Evolutionary conservation across 139 green algal species (phyloP), one percentile per base, ranked within the genome.

Genomic region (Coelastrella sp.): DNA sequence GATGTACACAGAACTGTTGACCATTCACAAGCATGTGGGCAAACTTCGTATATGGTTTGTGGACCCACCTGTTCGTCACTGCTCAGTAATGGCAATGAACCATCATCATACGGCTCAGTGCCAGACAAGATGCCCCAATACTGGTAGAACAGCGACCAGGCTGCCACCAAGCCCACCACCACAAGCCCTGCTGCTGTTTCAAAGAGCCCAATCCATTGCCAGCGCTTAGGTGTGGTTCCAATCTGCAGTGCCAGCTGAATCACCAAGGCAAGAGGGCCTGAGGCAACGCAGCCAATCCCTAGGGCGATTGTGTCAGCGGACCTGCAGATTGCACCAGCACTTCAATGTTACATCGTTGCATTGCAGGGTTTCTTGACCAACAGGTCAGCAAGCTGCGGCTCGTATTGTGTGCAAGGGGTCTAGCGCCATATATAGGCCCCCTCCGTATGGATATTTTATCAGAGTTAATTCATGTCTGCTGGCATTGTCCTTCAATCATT

Each of bases 301-400:
- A 97, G 87, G 2, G 90, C 91, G n/a, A 97, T 96, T 34, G 92
- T 94, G 74, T 96, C 95, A 32, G 94, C 94, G 78, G 92, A 93
- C 40, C 89, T 81, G 74, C 72, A 66, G 45, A 53, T 53, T 53
- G 8, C 45, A 53, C 11, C 45, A 53, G 45, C 45, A 53, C 45
- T 11, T 21, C 45, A 53, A 11, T 21, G 45, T 53, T 2, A 57
- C 11, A 23, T n/a, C n/a, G n/a, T n/a, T n/a, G n/a, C n/a, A n/a
- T n/a, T n/a, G n/a, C n/a, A n/a, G n/a, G n/a, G n/a, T n/a, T n/a
- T n/a, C n/a, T n/a, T n/a, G n/a, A n/a, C n/a, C n/a, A n/a, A n/a
- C n/a, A n/a, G n/a, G n/a, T n/a, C n/a, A n/a, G n/a, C n/a, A n/a
- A n/a, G n/a, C n/a, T n/a, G n/a, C n/a, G n/a, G n/a, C n/a, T n/a